Evolutionary conservation across 768 basidiomycete genomes (phyloP).

Genomic region (Phlebiopsis flavidoalba): DNA sequence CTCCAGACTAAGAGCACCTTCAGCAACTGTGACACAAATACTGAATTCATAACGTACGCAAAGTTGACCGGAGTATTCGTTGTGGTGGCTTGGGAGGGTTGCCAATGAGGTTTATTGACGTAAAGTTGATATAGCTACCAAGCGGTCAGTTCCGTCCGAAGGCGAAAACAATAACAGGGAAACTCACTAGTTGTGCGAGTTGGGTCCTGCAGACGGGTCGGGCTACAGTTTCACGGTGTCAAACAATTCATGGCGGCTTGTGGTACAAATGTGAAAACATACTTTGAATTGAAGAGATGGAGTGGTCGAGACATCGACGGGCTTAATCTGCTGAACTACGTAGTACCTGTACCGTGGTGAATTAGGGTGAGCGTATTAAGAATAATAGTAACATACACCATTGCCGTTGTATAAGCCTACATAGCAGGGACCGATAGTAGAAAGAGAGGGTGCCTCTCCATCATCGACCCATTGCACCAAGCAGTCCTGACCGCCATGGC

Average conservation of each 20-base stretch:
- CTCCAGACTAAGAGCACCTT: slow-evolving; percentile 42
- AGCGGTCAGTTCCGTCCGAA: not conserved
- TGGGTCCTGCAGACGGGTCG: slow-evolving; percentile 47
- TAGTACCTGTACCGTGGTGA: slow-evolving; percentile 36
- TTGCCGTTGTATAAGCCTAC: slow-evolving; percentile 57
- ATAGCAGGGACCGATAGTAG: slow-evolving; percentile 44
- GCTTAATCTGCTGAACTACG: slow-evolving; percentile 49
- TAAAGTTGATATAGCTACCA: slow-evolving; percentile 59
- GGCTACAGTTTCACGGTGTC: slow-evolving; percentile 33
- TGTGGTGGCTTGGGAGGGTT: slow-evolving; percentile 11
- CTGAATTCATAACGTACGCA: slow-evolving; percentile 21
- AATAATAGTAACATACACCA: slow-evolving; percentile 33
- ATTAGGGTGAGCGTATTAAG: not conserved
- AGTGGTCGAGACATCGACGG: slow-evolving; percentile 45
- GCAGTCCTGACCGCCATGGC: slow-evolving; percentile 51
- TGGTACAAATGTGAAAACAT: slow-evolving; percentile 12
- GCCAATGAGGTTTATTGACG: slow-evolving; percentile 29
- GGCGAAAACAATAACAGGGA: not conserved
- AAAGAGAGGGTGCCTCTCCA: slow-evolving; percentile 44
- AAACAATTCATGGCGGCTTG: not conserved
- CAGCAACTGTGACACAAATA: not conserved
- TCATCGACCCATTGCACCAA: slow-evolving; percentile 61
- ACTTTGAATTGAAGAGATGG: slow-evolving; percentile 56
- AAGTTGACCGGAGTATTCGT: slow-evolving; percentile 48
- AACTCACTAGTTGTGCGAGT: slow-evolving; percentile 55